These are phyloP conservation scores for Candida sanyiensis DNA, from an alignment of 805 yeast species.

Conservation along the genomic window DNA sequence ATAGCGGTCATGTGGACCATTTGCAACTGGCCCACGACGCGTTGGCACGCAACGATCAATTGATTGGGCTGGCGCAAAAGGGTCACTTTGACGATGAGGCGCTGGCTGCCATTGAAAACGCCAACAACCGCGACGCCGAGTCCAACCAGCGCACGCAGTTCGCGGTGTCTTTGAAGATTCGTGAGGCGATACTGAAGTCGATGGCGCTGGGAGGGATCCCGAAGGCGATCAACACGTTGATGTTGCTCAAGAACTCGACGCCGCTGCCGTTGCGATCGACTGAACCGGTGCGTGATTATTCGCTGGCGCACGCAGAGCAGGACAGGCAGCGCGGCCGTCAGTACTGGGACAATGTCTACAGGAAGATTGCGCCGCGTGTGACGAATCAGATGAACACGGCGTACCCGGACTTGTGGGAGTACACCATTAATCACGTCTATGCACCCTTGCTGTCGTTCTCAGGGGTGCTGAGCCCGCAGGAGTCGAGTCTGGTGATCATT, in stretches of 20 bases:
- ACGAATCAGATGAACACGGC: constrained; percentile 61
- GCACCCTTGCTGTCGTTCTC: constrained; percentile 70
- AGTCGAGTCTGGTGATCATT: constrained; percentile 71
- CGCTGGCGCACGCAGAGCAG: constrained; percentile 28
- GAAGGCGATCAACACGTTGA: constrained; percentile 73
- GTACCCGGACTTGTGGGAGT: constrained; percentile 82
- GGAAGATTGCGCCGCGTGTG: constrained; percentile 66
- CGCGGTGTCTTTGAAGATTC: constrained; percentile 45
- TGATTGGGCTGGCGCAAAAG: constrained; percentile 10
- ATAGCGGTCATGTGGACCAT: not conserved
- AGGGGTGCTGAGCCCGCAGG: constrained; percentile 54
- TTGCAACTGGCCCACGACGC: constrained; percentile 14
- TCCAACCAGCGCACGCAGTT: constrained; percentile 16
- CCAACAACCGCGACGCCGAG: not conserved
- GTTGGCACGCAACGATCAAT: constrained; percentile 17
- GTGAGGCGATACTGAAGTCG: constrained; percentile 76
- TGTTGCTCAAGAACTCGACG: constrained; percentile 55
- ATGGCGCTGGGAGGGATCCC: constrained; percentile 83
- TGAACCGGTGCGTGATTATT: constrained; percentile 25
- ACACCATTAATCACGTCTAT: constrained; percentile 66
- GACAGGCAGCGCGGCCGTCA: constrained; percentile 43
- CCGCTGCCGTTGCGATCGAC: constrained; percentile 44
- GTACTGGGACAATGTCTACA: constrained; percentile 72
- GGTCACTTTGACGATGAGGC: constrained; percentile 11
- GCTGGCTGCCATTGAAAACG: constrained; percentile 20